These are phyloP conservation scores for Aspergillus fijiensis DNA, from an alignment of 2,329 filamentous ascomycete genomes.

Conservation along the genomic window DNA sequence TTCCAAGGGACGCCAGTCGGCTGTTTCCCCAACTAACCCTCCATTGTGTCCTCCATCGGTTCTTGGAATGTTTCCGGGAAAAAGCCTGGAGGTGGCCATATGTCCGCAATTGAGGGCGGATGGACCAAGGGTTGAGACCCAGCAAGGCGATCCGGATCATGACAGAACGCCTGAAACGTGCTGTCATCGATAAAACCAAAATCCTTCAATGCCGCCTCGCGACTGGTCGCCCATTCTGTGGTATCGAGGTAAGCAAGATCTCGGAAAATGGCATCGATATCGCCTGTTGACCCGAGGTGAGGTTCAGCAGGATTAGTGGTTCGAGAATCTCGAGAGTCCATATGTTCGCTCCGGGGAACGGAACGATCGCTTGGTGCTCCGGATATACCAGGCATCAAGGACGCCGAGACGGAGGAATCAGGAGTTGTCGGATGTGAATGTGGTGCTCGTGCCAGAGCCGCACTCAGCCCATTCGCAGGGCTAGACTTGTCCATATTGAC, in stretches of 20 bases:
- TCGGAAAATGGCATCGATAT: slow-evolving; percentile 47
- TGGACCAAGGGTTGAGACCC: slow-evolving; percentile 38
- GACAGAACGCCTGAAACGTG: slow-evolving; percentile 47
- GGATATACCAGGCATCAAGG: slow-evolving; percentile 17
- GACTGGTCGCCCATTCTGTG: slow-evolving; percentile 44
- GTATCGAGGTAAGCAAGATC: slow-evolving; percentile 48
- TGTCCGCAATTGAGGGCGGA: slow-evolving; percentile 42
- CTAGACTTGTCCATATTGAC: slow-evolving; percentile 24
- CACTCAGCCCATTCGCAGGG: slow-evolving; percentile 21
- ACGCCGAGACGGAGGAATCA: slow-evolving; percentile 34
- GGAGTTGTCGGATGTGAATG: slow-evolving; percentile 33
- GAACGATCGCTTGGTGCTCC: slow-evolving; percentile 19
- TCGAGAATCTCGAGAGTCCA: slow-evolving; percentile 3
- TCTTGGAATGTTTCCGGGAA: slow-evolving; percentile 43
- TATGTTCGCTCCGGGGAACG: slow-evolving; percentile 10
- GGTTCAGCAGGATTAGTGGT: slow-evolving; percentile 7
- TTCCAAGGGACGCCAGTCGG: background rate
- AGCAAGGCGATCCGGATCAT: slow-evolving; percentile 45
- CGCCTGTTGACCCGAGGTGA: slow-evolving; percentile 19
- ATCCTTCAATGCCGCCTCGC: slow-evolving; percentile 43
- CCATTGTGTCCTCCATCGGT: slow-evolving; percentile 21
- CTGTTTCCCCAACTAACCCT: slow-evolving; percentile 15
- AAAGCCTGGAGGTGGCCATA: slow-evolving; percentile 45
- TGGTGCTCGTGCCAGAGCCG: slow-evolving; percentile 16
- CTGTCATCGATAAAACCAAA: slow-evolving; percentile 47